A percentile compares a stretch with the other conserved stretches of the same genome.
Conservation (phyloP, 495 filamentous ascomycete species). For the Astrothelium subdiscretum region DNA sequence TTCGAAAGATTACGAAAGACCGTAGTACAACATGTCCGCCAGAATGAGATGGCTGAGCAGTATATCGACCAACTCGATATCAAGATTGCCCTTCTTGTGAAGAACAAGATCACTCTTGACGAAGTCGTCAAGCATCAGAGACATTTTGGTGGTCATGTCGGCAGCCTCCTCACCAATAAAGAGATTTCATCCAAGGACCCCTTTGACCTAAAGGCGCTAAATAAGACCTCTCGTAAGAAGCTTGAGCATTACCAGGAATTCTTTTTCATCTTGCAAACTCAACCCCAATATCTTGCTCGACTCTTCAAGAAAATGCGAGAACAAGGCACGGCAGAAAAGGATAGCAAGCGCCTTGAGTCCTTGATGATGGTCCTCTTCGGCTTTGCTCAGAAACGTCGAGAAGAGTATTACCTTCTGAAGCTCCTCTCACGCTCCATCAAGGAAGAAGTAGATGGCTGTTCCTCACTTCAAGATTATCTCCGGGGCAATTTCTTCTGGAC, state of each 20-base stretch:
- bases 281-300: conserved; percentile 83
- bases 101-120: conserved; percentile 98
- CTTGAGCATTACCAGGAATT: conserved; percentile 94
- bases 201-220: conserved; percentile 91
- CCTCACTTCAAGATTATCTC: conserved; percentile 69
- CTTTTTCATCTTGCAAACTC: conserved; percentile 95
- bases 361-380: conserved; percentile 96
- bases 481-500: conserved; percentile 88
- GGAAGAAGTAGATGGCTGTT: conserved; percentile 72
- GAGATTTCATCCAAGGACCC: conserved; percentile 83
- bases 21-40: conserved; percentile 91
- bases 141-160: conserved; percentile 87
- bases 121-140: conserved; percentile 96
- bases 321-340: conserved; percentile 77
- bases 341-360: conserved; percentile 80
- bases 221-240: conserved; percentile 90
- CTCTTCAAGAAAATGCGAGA: conserved; percentile 78
- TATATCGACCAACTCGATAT: conserved; percentile 97
- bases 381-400: conserved; percentile 89
- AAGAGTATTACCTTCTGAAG: conserved; percentile 94
- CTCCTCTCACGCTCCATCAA: conserved; percentile 70
- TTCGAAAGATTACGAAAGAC: conserved; percentile 86
- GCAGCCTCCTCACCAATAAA: conserved; percentile 72
- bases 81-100: conserved; percentile 95
- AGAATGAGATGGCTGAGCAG: conserved; percentile 93